These are phyloP conservation scores for Phytophthora sansomeana DNA, from an alignment of 352 stramenopile genomes.

Conservation along the genomic window DNA sequence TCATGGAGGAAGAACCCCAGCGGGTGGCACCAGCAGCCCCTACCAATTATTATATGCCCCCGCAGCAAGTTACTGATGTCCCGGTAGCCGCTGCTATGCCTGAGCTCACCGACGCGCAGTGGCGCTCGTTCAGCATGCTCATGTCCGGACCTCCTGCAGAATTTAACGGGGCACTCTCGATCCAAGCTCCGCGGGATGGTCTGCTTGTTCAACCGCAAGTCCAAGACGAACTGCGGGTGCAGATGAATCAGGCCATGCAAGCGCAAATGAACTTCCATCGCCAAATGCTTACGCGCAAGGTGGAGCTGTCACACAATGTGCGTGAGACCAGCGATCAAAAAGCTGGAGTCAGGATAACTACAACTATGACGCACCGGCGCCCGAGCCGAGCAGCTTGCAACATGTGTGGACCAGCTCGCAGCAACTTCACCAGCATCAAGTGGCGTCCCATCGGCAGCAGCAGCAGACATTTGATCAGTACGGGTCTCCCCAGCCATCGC, in stretches of 20 bases:
- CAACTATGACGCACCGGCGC: constrained; percentile 6
- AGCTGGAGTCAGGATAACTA: neutral
- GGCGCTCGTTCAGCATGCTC: constrained; percentile 65
- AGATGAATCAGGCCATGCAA: constrained; percentile 84
- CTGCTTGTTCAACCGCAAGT: neutral
- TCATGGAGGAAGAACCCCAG: neutral
- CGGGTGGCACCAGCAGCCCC: neutral
- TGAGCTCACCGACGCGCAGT: constrained; percentile 66
- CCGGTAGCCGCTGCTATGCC: constrained; percentile 18
- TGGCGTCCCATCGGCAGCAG: constrained; percentile 2
- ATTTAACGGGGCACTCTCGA: constrained; percentile 9
- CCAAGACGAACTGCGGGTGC: constrained; percentile 57
- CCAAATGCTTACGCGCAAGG: constrained; percentile 85
- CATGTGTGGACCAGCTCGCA: constrained; percentile 7
- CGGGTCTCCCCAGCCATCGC: neutral
- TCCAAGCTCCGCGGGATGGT: constrained; percentile 13
- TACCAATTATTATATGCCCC: constrained; percentile 3
- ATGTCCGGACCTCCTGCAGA: constrained; percentile 55
- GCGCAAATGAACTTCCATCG: constrained; percentile 85
- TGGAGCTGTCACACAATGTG: constrained; percentile 62
- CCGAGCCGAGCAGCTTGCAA: neutral
- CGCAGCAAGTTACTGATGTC: neutral
- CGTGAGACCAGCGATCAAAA: neutral
- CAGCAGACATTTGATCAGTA: constrained; percentile 12
- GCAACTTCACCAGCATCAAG: no score